A percentile compares a stretch with the other conserved stretches of the same genome.
These are phyloP conservation scores for Gracilaria domingensis DNA, from an alignment of 23 red algal genomes.

Conservation along the genomic window DNA sequence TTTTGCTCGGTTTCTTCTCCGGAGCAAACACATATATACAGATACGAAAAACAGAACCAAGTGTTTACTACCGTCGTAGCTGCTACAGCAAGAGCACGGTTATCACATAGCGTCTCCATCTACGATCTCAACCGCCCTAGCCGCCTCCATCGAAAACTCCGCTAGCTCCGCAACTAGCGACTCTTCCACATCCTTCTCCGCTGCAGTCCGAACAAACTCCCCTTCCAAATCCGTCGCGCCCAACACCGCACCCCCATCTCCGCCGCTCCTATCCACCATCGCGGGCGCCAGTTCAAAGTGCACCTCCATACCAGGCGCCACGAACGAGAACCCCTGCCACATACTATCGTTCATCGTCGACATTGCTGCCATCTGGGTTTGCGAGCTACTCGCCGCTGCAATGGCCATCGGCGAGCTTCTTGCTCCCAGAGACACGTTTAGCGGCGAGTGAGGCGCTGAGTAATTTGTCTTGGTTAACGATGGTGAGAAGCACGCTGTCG, in stretches of 20 bases:
- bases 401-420: constrained; percentile 15
- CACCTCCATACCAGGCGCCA: constrained; percentile 81
- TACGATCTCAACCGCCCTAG: constrained; percentile 68
- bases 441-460: constrained; percentile 57
- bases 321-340: constrained; percentile 84
- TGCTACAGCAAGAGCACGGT: background rate
- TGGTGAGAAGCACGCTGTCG: constrained; percentile 73
- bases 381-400: constrained; percentile 19
- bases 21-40: no score
- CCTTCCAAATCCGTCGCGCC: background rate
- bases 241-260: background rate
- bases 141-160: constrained; percentile 70
- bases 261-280: constrained; percentile 2
- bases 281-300: constrained; percentile 69
- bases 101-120: constrained; percentile 34
- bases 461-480: constrained; percentile 44
- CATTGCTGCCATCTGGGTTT: background rate
- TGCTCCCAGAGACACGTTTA: constrained; percentile 22
- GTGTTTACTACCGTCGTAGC: no score
- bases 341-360: constrained; percentile 36
- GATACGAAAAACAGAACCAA: no score
- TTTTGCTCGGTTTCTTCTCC: no score
- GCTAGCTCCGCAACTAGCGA: constrained; percentile 70
- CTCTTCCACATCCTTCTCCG: constrained; percentile 25
- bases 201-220: background rate